Percentiles rank a stretch among this genome's conserved stretches.
phyloP scores from a whole-genome alignment of 176 grass and related monocot species.

The Oryza glumipatula region DNA sequence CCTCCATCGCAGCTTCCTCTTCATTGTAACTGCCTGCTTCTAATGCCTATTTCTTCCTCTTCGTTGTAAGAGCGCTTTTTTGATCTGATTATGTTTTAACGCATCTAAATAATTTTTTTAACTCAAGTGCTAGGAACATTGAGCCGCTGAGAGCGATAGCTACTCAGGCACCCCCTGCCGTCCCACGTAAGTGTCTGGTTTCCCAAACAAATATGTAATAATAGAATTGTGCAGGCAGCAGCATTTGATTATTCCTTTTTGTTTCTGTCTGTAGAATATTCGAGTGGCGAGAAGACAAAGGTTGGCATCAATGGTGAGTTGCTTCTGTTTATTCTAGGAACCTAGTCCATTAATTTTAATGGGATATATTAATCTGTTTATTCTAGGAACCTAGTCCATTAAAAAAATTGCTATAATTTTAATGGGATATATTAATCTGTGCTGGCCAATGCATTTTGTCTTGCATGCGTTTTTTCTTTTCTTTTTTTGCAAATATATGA shows the following conservation, averaged over 20 bases:
- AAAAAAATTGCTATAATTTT: neutral
- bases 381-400: neutral
- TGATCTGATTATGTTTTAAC: neutral
- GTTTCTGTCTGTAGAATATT: slow-evolving; percentile 66
- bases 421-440: slow-evolving; percentile 4
- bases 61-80: neutral
- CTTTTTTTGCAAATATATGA: neutral
- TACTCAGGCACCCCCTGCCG: slow-evolving; percentile 67
- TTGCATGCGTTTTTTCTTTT: neutral
- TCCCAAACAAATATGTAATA: slow-evolving; percentile 11
- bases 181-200: slow-evolving; percentile 61
- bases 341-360: neutral
- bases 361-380: slow-evolving; percentile 1
- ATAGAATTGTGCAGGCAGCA: neutral
- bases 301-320: slow-evolving; percentile 93
- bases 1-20: slow-evolving; percentile 31
- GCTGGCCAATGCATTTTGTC: neutral
- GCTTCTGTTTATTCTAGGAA: neutral
- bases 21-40: slow-evolving; percentile 32
- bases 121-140: slow-evolving; percentile 57
- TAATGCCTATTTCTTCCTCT: neutral
- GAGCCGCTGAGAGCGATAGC: slow-evolving; percentile 72
- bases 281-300: slow-evolving; percentile 74
- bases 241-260: slow-evolving; percentile 15
- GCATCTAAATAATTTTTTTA: neutral